Conservation (phyloP, 164 flowering plant genomes). For the Echeveria elegans region DNA sequence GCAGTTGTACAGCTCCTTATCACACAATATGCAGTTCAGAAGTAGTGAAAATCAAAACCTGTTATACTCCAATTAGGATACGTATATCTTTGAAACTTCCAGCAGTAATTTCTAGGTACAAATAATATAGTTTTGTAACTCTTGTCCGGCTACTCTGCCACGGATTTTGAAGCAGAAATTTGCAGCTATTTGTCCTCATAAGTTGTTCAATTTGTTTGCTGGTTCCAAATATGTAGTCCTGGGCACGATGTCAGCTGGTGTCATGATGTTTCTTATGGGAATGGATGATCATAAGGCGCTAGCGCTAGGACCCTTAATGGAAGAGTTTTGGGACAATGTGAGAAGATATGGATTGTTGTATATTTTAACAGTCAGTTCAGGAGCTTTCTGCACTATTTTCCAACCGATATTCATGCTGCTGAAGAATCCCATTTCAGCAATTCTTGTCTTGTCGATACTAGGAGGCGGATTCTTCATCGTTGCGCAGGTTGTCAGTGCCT, state of each 20-base stretch:
- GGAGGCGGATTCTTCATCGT: conserved; percentile 57
- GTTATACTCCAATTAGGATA: too few relatives aligned
- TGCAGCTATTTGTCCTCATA: too few relatives aligned
- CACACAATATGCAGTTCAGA: not conserved
- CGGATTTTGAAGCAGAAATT: too few relatives aligned
- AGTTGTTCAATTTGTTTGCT: too few relatives aligned
- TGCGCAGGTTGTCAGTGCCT: conserved; percentile 60
- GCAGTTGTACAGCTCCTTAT: not conserved
- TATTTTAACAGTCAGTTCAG: conserved; percentile 74
- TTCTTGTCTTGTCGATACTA: conserved; percentile 45
- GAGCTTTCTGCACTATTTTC: conserved; percentile 56
- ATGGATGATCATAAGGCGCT: conserved; percentile 46
- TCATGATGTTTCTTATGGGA: conserved; percentile 39
- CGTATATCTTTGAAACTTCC: not conserved
- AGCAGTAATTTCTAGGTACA: not conserved
- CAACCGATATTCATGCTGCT: conserved; percentile 62
- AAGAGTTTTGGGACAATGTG: conserved; percentile 91
- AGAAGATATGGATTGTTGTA: conserved; percentile 81
- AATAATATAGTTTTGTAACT: too few relatives aligned
- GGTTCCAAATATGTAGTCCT: conserved; percentile 31
- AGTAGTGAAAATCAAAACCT: too few relatives aligned
- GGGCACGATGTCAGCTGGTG: conserved; percentile 48
- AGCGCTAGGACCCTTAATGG: conserved; percentile 85
- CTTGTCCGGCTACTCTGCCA: too few relatives aligned
- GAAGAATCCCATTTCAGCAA: conserved; percentile 75